A percentile compares a stretch with the other conserved stretches of the same genome.
Conservation (phyloP, 495 filamentous ascomycete genomes). For the Penicillium cinerascens region DNA sequence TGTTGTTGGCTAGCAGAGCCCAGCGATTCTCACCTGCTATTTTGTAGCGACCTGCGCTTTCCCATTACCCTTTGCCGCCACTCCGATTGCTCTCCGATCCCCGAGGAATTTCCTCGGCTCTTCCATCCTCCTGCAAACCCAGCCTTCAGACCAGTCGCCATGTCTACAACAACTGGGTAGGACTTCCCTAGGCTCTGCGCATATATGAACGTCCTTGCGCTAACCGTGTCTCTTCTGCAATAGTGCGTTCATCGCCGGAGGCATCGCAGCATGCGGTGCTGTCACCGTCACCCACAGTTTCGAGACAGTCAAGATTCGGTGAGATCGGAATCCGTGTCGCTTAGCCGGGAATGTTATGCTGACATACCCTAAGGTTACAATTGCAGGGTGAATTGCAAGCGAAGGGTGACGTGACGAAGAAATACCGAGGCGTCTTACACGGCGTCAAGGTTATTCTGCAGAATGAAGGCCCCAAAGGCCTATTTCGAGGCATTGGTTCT, state of each 20-base stretch:
- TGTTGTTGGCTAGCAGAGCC: neutral
- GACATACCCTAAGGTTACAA: slow-evolving; percentile 62
- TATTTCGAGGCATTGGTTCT: slow-evolving; percentile 85
- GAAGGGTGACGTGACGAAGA: slow-evolving; percentile 74
- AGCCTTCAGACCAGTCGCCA: slow-evolving; percentile 15
- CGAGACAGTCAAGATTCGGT: slow-evolving; percentile 99
- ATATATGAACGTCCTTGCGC: neutral
- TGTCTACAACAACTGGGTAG: slow-evolving; percentile 55
- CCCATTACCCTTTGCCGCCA: slow-evolving; percentile 1
- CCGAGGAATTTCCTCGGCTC: slow-evolving; percentile 9
- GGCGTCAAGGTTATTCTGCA: slow-evolving; percentile 85
- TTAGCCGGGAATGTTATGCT: neutral
- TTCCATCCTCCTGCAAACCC: neutral
- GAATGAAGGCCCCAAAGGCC: slow-evolving; percentile 82
- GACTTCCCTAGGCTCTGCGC: slow-evolving; percentile 1
- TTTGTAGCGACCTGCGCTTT: neutral
- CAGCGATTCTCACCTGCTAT: neutral
- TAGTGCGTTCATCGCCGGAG: slow-evolving; percentile 85
- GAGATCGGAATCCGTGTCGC: slow-evolving; percentile 9
- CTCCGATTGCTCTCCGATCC: slow-evolving; percentile 22
- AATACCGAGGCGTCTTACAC: slow-evolving; percentile 92
- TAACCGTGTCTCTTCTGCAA: slow-evolving; percentile 8
- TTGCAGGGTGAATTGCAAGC: slow-evolving; percentile 92
- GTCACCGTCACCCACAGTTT: slow-evolving; percentile 98
- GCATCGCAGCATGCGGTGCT: slow-evolving; percentile 93